These are phyloP conservation scores for Cenococcum geophilum DNA, from an alignment of 495 filamentous ascomycete species.

Conservation along the genomic window DNA sequence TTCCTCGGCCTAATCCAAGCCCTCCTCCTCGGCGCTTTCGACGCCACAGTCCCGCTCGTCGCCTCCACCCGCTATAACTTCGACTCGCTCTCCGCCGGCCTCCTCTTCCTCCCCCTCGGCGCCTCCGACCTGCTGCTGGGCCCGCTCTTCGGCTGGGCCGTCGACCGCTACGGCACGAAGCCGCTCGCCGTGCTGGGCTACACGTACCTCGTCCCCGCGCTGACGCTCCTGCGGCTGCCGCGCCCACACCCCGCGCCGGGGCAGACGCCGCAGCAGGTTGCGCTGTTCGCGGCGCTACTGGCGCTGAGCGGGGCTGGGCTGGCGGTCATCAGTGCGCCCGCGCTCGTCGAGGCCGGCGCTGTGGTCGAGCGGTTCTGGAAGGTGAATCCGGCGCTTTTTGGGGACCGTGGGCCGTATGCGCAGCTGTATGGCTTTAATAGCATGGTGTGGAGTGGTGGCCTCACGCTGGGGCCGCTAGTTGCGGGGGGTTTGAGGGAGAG, in stretches of 20 bases:
- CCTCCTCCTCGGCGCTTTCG: conserved; percentile 46
- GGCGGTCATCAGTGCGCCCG: conserved; percentile 45
- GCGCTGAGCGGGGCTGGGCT: conserved; percentile 47
- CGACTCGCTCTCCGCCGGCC: conserved; percentile 50
- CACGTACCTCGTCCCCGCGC: conserved; percentile 42
- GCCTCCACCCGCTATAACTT: conserved; percentile 50
- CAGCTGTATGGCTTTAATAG: conserved; percentile 53
- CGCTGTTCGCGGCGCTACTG: conserved; percentile 44
- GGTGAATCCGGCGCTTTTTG: conserved; percentile 42
- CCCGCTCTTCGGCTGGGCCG: conserved; percentile 47
- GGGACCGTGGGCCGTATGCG: conserved; percentile 49
- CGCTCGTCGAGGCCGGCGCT: conserved; percentile 35
- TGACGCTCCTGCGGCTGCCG: conserved; percentile 50
- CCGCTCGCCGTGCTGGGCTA: conserved; percentile 46
- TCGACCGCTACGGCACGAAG: conserved; percentile 50
- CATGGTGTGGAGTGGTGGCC: conserved; percentile 47
- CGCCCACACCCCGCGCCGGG: conserved; percentile 30
- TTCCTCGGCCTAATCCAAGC: conserved; percentile 49
- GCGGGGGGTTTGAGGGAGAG: conserved; percentile 44
- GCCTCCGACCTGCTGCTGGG: conserved; percentile 47
- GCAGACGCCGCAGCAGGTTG: conserved; percentile 29
- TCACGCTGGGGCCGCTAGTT: conserved; percentile 48
- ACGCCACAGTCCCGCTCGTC: conserved; percentile 52
- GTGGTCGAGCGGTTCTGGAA: conserved; percentile 40
- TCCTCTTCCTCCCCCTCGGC: conserved; percentile 54